Evolutionary conservation across 306 rosid species (phyloP), one percentile per base, ranked within the genome.

Genomic region (Castanea crenata): DNA sequence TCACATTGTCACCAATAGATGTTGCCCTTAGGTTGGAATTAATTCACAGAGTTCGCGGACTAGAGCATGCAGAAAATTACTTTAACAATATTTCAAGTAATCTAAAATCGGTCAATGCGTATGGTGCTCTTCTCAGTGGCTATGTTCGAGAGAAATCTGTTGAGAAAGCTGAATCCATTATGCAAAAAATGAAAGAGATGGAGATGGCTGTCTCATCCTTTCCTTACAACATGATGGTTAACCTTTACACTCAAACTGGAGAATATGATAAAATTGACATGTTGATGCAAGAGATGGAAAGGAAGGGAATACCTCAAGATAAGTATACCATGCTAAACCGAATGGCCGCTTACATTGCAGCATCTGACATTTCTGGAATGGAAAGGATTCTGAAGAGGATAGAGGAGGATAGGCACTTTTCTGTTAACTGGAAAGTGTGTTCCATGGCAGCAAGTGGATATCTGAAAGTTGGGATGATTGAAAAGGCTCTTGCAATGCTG

Each of bases 371-470:
- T 70, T 13, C 54, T n/a, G 80, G 82, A 49, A 77, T 85, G 77
- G 80, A 81, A 76, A 74, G 76, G 23, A 74, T 78, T 70, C 34
- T 85, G 58, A 61, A 78, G 2, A 46, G 46, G 71, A 81, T 77
- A 20, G 83, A 85, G 74, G 44, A 69, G n/a, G 58, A 59, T 34
- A 61, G 73, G 9, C 7, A 65, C 34, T 44, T 78, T 31, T 4
- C 7, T 6, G 31, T 57, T 62, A 77, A 74, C 38, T 85, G 88
- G 88, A 81, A 64, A 69, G 35, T 81, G 34, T 85, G 78, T 76
- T 81, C 88, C 55, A 34, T 85, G 75, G 88, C 80, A 35, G 83
- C 88, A 13, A 78, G 41, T 69, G 88, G 88, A n/a, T 85, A 81
- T 74, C 64, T 81, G 56, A 77, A 82, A 62, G 80, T 61, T n/a